Conservation (phyloP, 1,139 yeast species). For the Kodamaea anthophila region DNA sequence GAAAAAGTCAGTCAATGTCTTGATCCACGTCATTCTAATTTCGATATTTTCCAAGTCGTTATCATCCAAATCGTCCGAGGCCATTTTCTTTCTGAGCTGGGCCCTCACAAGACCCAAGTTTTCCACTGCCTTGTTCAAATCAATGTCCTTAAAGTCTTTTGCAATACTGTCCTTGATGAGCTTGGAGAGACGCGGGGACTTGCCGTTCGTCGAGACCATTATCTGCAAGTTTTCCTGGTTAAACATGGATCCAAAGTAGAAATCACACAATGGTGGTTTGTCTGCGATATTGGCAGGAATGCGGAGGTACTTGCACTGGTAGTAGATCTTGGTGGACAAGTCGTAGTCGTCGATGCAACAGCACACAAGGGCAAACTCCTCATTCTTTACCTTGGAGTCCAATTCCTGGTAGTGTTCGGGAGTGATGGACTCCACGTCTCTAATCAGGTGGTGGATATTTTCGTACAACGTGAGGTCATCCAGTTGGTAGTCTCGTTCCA, state of each 20-base stretch:
- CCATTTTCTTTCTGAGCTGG: conserved; percentile 39
- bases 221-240: conserved; percentile 73
- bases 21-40: conserved; percentile 69
- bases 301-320: conserved; percentile 46
- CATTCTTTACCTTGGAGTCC: conserved; percentile 26
- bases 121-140: conserved; percentile 54
- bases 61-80: conserved; percentile 24
- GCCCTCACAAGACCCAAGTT: conserved; percentile 57
- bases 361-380: conserved; percentile 58
- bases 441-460: conserved; percentile 10
- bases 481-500: conserved; percentile 35
- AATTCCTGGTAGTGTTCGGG: conserved; percentile 27
- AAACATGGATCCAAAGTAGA: conserved; percentile 77
- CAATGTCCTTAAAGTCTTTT: conserved; percentile 34
- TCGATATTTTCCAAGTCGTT: conserved; percentile 49
- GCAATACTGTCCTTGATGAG: conserved; percentile 57
- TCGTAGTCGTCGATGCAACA: conserved; percentile 74
- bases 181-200: conserved; percentile 70
- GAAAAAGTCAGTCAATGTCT: conserved; percentile 56
- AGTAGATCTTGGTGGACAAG: conserved; percentile 53
- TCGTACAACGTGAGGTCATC: conserved; percentile 49
- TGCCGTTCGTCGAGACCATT: conserved; percentile 81
- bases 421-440: conserved; percentile 17
- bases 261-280: conserved; percentile 77
- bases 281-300: conserved; percentile 82